phyloP scores from a whole-genome alignment of 768 basidiomycete species.

The Favolaschia claudopus region DNA sequence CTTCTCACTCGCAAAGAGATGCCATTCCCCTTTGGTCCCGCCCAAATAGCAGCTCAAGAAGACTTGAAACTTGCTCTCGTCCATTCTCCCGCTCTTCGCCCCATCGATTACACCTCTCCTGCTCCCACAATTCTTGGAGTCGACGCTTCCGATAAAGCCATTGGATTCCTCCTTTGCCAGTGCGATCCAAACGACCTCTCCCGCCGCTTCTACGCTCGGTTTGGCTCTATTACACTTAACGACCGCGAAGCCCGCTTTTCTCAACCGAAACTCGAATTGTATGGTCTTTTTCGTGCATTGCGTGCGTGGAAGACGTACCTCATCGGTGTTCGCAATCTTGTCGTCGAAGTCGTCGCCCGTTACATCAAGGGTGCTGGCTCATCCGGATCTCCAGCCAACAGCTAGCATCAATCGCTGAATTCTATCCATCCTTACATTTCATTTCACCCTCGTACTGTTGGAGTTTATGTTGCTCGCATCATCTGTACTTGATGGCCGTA shows the following conservation, averaged over 20 bases:
- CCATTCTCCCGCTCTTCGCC: no score
- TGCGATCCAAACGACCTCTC: no score
- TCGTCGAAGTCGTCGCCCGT: constrained; percentile 38
- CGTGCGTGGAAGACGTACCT: no score
- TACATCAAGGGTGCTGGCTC: constrained; percentile 42
- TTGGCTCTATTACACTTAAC: constrained; percentile 47
- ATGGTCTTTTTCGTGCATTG: constrained; percentile 38
- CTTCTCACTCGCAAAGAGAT: no score
- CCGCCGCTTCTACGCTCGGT: no score
- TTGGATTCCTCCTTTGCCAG: constrained; percentile 48
- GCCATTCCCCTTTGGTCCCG: no score
- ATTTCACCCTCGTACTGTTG: constrained; percentile 38
- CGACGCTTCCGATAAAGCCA: constrained; percentile 41
- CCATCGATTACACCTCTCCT: no score
- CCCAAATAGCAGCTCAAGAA: no score
- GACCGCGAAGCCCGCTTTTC: constrained; percentile 40
- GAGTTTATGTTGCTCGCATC: no score
- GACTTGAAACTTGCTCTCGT: no score
- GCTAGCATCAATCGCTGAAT: constrained; percentile 45
- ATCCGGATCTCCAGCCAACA: constrained; percentile 41
- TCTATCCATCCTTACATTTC: constrained; percentile 36
- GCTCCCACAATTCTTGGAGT: constrained; percentile 42
- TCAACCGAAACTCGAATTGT: constrained; percentile 49
- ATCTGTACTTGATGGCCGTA: no score
- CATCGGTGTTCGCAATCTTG: constrained; percentile 37